These are phyloP conservation scores for Beverwykella pulmonaria DNA, from an alignment of 495 filamentous ascomycete genomes.

Conservation along the genomic window DNA sequence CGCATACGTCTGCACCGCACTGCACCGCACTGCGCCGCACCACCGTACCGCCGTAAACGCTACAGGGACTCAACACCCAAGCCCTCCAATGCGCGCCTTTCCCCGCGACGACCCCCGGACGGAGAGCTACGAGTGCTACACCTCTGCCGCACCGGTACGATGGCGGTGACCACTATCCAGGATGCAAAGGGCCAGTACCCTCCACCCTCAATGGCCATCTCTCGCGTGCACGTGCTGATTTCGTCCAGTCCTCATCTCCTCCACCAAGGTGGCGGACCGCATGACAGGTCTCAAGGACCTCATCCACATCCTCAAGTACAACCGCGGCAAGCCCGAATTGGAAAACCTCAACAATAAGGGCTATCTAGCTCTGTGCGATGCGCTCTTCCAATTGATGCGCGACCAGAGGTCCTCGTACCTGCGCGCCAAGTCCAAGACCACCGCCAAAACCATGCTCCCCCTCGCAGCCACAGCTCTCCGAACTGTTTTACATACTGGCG, in stretches of 20 bases:
- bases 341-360: constrained; percentile 67
- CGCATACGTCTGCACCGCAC: too few species aligned
- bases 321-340: constrained; percentile 58
- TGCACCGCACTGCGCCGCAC: too few species aligned
- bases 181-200: constrained; percentile 28
- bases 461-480: constrained; percentile 73
- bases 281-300: constrained; percentile 54
- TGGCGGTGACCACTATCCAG: constrained; percentile 26
- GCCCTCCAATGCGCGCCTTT: constrained; percentile 5
- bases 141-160: not conserved
- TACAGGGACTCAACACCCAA: too few species aligned
- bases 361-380: constrained; percentile 80
- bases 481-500: constrained; percentile 66
- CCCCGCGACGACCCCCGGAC: not conserved
- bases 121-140: not conserved
- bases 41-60: too few species aligned
- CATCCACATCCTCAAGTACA: constrained; percentile 64
- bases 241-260: constrained; percentile 31
- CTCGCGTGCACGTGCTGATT: constrained; percentile 1
- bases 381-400: constrained; percentile 69
- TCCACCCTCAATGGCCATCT: constrained; percentile 2
- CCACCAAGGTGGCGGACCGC: constrained; percentile 35
- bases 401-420: constrained; percentile 68
- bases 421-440: constrained; percentile 54
- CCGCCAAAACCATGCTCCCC: constrained; percentile 56